Base-by-base conservation (phyloP, 139 green algal species). In the Coccomyxa sp. region DNA sequence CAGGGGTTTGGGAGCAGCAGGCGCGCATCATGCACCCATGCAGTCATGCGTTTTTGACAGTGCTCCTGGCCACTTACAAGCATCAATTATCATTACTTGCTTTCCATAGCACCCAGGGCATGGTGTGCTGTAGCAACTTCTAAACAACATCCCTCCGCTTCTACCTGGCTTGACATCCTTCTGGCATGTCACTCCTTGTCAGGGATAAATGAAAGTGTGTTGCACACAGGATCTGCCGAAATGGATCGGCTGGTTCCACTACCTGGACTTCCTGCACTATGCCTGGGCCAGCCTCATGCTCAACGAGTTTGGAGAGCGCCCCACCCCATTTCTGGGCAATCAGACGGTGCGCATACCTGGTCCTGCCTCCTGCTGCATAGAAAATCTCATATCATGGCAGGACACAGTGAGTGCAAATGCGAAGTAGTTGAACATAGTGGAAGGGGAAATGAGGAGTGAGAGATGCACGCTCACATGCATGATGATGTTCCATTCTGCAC, bases 231-330 rank as follows among this genome's bases (percentile, higher is more conserved):
- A 71, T 71, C 63, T 77, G 71, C 71, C 71, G 9, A 16, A 18
- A 0, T 83, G 45, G 23, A 23, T 27, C 45, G 18, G 27, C 83
- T 77, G 71, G 82, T 89, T 86, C 84, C 86, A 79, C 14, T 87
- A 90, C 63, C 67, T 90, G 28, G 79, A 91, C 84, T 91, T 91
- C 85, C 85, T 93, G 82, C 86, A 88, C 86, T 92, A 92, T 71
- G 82, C 83, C 21, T 93, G 88, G 84, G 85, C 81, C 27, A 80
- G 87, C 0, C 38, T 91, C 32, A 93, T 94, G 89, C 76, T 87
- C 31, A 94, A 94, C 85, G 87, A 93, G 79, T 94, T 90, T 83
- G 85, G 84, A 59, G 51, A 80, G 17, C 11, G 89, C 0, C 58
- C 28, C 76, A 80, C 76, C 14, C 7, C 18, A 3, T 80, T 63